These are phyloP conservation scores for Sanghuangporus baumii DNA, from an alignment of 1,284 basidiomycete species.

Conservation along the genomic window DNA sequence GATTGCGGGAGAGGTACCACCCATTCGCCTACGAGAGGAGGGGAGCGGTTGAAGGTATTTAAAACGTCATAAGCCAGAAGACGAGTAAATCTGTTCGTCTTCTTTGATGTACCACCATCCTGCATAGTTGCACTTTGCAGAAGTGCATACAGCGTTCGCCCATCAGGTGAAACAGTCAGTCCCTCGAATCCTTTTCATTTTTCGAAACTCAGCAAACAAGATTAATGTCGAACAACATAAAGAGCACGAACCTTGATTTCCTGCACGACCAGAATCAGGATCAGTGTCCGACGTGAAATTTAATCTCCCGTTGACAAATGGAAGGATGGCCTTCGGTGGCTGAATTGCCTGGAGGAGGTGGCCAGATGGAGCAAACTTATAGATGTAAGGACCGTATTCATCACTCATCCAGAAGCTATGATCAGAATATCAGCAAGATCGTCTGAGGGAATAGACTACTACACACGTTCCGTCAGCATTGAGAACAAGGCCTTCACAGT, in stretches of 20 bases:
- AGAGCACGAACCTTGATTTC: constrained; percentile 38
- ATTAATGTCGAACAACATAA: background rate
- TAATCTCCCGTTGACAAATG: constrained; percentile 40
- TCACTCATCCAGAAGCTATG: constrained; percentile 56
- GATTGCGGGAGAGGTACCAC: constrained; percentile 55
- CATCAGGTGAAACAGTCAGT: constrained; percentile 47
- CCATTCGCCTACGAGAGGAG: constrained; percentile 49
- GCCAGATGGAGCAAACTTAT: constrained; percentile 43
- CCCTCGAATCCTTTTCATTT: constrained; percentile 50
- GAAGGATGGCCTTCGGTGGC: constrained; percentile 53
- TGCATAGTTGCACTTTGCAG: constrained; percentile 62
- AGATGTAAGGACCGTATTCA: constrained; percentile 69
- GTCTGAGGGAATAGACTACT: constrained; percentile 4
- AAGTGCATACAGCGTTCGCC: constrained; percentile 51
- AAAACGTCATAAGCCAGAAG: constrained; percentile 52
- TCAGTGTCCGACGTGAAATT: constrained; percentile 50
- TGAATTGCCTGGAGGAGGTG: constrained; percentile 51
- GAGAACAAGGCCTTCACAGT: constrained; percentile 57
- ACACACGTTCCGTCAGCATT: constrained; percentile 54
- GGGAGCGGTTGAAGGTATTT: constrained; percentile 23
- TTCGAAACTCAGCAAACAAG: background rate
- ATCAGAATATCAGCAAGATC: background rate
- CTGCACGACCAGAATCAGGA: constrained; percentile 45
- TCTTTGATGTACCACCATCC: constrained; percentile 48
- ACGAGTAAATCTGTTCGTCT: constrained; percentile 46